Conservation (phyloP, 495 filamentous ascomycete genomes). For the Aspergillus sparsus region DNA sequence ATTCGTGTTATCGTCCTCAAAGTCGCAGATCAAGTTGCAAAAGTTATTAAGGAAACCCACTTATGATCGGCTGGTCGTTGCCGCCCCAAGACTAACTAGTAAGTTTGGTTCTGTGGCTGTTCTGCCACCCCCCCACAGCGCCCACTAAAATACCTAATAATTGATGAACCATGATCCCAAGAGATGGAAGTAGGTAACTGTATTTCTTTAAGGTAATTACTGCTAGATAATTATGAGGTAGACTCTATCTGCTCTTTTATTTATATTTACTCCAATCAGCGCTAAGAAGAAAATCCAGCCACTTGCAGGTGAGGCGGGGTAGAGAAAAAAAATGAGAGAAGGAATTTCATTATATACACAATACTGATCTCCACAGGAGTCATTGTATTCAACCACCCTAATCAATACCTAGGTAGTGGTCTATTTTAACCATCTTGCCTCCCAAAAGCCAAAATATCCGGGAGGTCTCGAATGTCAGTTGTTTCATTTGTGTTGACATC, state of each 20-base stretch:
- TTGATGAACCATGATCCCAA: background rate
- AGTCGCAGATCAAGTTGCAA: background rate
- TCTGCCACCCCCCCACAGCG: background rate
- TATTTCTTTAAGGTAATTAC: no score
- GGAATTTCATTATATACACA: background rate
- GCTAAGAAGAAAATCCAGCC: background rate
- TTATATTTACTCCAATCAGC: background rate
- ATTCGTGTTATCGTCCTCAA: background rate
- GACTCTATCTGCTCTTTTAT: background rate
- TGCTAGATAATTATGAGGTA: no score
- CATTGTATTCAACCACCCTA: background rate
- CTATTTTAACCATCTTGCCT: constrained; percentile 23
- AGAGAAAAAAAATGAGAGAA: no score
- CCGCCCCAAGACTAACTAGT: background rate
- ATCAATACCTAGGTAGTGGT: background rate
- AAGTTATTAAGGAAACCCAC: constrained; percentile 8
- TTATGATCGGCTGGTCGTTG: constrained; percentile 1
- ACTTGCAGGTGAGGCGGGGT: no score
- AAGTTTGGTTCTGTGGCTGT: background rate
- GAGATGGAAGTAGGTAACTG: no score
- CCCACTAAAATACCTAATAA: background rate
- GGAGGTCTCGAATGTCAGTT: constrained; percentile 79
- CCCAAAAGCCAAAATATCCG: constrained; percentile 64
- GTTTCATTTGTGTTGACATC: constrained; percentile 81
- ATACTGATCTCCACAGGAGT: background rate